These are phyloP conservation scores for Eucalyptus cladocalyx DNA, from an alignment of 345 rosid genomes.

Conservation along the genomic window DNA sequence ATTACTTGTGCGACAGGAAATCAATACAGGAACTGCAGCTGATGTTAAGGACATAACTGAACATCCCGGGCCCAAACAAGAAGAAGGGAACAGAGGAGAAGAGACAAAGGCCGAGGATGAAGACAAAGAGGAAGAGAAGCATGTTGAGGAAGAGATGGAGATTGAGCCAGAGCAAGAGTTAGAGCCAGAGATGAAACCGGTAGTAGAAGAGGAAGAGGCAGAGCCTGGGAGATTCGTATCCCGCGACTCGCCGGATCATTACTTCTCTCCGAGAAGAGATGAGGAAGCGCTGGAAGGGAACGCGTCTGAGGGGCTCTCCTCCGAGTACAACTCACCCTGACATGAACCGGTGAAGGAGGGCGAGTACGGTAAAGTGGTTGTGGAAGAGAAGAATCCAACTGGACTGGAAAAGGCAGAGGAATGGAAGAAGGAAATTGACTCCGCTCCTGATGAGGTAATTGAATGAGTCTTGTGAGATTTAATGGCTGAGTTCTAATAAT, in stretches of 20 bases:
- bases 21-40: background rate
- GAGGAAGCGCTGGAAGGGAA: slow-evolving; percentile 9
- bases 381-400: slow-evolving; percentile 2
- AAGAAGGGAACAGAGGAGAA: background rate
- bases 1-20: background rate
- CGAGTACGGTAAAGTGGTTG: background rate
- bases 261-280: slow-evolving; percentile 18
- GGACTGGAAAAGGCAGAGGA: background rate
- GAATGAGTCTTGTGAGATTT: background rate
- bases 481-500: background rate
- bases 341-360: slow-evolving; percentile 1
- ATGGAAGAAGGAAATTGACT: background rate
- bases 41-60: slow-evolving; percentile 1
- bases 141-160: background rate
- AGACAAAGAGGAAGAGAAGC: background rate
- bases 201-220: background rate
- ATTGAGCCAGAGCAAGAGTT: background rate
- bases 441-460: background rate
- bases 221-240: slow-evolving; percentile 3
- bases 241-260: slow-evolving; percentile 1
- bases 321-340: background rate
- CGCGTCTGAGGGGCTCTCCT: background rate
- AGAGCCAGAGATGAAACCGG: background rate
- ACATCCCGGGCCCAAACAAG: background rate
- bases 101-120: background rate